Base-by-base conservation (phyloP, 306 rosid genomes). In the Senna tora region DNA sequence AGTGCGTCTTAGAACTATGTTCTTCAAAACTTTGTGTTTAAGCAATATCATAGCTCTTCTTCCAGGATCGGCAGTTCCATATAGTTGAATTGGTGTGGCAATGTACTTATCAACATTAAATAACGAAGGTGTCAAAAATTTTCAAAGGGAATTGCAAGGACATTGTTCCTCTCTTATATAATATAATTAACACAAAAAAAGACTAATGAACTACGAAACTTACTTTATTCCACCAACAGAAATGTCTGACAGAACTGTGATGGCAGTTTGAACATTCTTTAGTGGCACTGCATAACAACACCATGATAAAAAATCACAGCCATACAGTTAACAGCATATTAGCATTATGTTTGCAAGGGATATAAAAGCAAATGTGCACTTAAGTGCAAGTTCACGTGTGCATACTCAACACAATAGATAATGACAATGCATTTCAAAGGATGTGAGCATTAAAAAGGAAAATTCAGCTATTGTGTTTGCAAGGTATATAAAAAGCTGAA, bases 141-240 rank as follows among this genome's bases (percentile, higher is more conserved):
- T 74, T 25, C 15, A 36, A 36, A 34, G 30, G 38, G 52, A 73
- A 33, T 57, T 17, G 66, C 61, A 49, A 33, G 34, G 66, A 75
- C 32, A 42, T 34, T 14, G 38, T 57, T 36, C 28, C 56, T 51
- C 69, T 79, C 56, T 36, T 36, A 36, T 25, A 25, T 32, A 39
- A 72, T 33, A 33, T 34, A 21, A 41, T 21, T 69, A 39, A 55
- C 65, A 51, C 49, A 49, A 57, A 82, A 34, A 42, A 42, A 34
- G 47, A 54, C 56, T 19, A 57, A 67, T 13, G 16, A 57, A 73
- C 21, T 81, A 74, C 73, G 75, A 53, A 69, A 84, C 88, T 82
- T 80, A 91, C 98, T 76, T 87, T 94, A 69, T 94, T 91, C 97
- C 98, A 94, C 98, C 98, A 94, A 76, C 97, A 89, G 78, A 91